These are phyloP conservation scores for Acer saccharum DNA, from an alignment of 345 rosid genomes.

Conservation along the genomic window DNA sequence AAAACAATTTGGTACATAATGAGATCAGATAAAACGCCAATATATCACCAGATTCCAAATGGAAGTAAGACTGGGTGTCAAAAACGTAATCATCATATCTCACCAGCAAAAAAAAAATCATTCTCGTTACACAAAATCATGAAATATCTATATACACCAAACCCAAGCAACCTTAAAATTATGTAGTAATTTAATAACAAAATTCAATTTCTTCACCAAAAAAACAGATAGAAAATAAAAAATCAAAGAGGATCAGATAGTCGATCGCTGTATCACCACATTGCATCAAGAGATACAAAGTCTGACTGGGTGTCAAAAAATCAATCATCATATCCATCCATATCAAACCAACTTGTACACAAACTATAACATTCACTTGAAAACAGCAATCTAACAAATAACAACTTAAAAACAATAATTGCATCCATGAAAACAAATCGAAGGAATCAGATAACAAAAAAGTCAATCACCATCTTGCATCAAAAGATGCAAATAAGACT, in stretches of 20 bases:
- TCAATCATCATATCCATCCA: slow-evolving; percentile 40
- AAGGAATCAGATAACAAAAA: slow-evolving; percentile 46
- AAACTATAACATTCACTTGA: not conserved
- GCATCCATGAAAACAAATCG: too few relatives aligned
- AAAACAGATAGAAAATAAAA: not conserved
- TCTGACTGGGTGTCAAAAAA: slow-evolving; percentile 68
- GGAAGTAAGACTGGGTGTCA: slow-evolving; percentile 53
- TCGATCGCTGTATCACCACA: slow-evolving; percentile 35
- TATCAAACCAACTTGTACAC: not conserved
- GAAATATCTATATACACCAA: not conserved
- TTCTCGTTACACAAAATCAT: not conserved
- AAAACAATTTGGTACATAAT: too few relatives aligned
- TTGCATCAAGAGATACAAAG: slow-evolving; percentile 38
- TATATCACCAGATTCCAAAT: slow-evolving; percentile 38
- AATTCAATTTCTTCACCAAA: not conserved
- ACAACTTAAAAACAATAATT: not conserved
- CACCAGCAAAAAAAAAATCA: not conserved
- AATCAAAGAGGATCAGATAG: slow-evolving; percentile 38
- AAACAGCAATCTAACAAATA: not conserved
- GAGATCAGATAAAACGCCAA: slow-evolving; percentile 35
- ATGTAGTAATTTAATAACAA: too few relatives aligned
- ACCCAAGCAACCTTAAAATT: too few relatives aligned
- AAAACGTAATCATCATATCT: slow-evolving; percentile 38
- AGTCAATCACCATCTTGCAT: slow-evolving; percentile 85
- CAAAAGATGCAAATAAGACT: slow-evolving; percentile 65